phyloP scores from a whole-genome alignment of 768 basidiomycete genomes.

The Trametes sanguinea region DNA sequence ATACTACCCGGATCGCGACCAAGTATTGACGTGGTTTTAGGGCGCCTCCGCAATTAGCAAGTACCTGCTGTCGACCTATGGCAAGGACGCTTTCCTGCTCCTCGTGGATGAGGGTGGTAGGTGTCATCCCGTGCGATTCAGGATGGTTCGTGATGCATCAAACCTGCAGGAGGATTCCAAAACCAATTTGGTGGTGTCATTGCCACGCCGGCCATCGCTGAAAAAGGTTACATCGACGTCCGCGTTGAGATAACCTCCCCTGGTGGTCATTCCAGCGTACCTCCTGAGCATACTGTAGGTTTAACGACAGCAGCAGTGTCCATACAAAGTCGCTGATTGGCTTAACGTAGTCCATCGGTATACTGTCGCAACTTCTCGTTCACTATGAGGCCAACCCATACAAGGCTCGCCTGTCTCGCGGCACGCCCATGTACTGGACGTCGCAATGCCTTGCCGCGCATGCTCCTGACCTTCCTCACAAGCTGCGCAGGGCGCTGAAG shows the following conservation, averaged over 20 bases:
- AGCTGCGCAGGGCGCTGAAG: constrained; percentile 33
- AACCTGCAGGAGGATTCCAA: constrained; percentile 29
- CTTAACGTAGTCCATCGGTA: constrained; percentile 44
- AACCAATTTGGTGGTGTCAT: constrained; percentile 35
- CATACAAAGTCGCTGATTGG: background rate
- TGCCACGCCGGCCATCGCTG: constrained; percentile 34
- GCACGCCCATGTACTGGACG: constrained; percentile 35
- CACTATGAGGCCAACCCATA: constrained; percentile 50
- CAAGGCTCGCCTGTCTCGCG: constrained; percentile 34
- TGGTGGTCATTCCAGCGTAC: constrained; percentile 58
- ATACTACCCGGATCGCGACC: background rate
- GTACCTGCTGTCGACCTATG: constrained; percentile 46
- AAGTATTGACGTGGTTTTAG: constrained; percentile 24
- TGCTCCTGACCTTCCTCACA: constrained; percentile 38
- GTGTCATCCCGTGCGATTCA: background rate
- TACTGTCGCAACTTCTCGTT: constrained; percentile 49
- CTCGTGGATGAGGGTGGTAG: constrained; percentile 63
- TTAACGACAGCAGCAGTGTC: too few relatives aligned
- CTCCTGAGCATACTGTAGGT: constrained; percentile 52
- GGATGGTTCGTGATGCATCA: background rate
- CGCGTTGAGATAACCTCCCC: constrained; percentile 45
- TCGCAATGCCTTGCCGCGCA: constrained; percentile 48
- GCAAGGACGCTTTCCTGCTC: constrained; percentile 51
- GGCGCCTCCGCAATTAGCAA: constrained; percentile 45
- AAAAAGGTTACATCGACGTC: constrained; percentile 49